These are phyloP conservation scores for Parmelia sp. DNA, from an alignment of 495 filamentous ascomycete genomes.

Conservation along the genomic window DNA sequence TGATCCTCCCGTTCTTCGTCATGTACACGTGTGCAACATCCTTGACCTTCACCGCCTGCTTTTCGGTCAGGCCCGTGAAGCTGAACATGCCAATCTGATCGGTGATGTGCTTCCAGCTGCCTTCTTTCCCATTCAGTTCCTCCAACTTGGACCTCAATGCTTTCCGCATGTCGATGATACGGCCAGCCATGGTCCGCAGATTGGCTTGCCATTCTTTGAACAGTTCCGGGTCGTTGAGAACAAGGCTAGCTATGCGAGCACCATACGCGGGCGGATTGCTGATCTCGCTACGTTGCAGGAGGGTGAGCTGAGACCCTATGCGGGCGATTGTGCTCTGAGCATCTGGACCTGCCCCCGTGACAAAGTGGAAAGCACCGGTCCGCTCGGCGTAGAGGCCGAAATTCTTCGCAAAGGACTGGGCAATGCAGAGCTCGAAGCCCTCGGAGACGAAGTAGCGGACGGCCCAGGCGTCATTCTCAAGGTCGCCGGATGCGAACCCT, in stretches of 20 bases:
- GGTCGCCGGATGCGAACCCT: constrained; percentile 90
- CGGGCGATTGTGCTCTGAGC: constrained; percentile 55
- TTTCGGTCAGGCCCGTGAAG: constrained; percentile 84
- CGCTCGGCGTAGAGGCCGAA: constrained; percentile 97
- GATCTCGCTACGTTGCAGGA: constrained; percentile 94
- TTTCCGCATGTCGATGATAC: constrained; percentile 84
- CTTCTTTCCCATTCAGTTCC: constrained; percentile 68
- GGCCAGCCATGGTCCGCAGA: constrained; percentile 84
- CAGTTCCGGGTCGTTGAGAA: constrained; percentile 74
- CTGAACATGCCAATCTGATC: constrained; percentile 99
- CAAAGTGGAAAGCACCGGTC: constrained; percentile 92
- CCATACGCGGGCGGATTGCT: constrained; percentile 94
- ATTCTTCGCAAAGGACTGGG: constrained; percentile 98
- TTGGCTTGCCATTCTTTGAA: constrained; percentile 96
- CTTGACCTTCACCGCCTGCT: constrained; percentile 75
- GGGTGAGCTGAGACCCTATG: constrained; percentile 82
- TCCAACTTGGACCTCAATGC: constrained; percentile 70
- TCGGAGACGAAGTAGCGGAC: constrained; percentile 89
- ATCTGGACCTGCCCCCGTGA: constrained; percentile 64
- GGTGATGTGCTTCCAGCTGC: constrained; percentile 92
- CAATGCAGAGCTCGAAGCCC: constrained; percentile 92
- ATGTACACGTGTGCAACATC: constrained; percentile 89
- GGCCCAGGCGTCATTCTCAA: constrained; percentile 78
- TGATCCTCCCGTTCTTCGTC: constrained; percentile 98
- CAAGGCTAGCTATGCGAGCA: constrained; percentile 71